Conservation (phyloP, 768 basidiomycete species). For the Russula sp. region DNA sequence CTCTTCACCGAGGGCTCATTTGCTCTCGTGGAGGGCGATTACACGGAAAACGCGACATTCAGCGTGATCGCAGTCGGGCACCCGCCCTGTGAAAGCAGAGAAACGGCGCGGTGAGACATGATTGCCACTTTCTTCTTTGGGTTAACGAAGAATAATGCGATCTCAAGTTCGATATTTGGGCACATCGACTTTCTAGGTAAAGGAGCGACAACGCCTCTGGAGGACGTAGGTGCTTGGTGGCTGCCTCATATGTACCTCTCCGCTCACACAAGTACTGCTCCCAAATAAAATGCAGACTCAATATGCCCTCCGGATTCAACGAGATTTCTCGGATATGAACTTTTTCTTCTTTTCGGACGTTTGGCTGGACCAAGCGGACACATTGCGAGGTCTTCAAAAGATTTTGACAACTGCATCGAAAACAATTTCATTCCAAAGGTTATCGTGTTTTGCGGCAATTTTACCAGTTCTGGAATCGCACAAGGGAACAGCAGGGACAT, state of each 20-base stretch:
- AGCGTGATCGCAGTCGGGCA: conserved; percentile 94
- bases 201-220: conserved; percentile 82
- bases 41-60: conserved; percentile 86
- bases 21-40: conserved; percentile 93
- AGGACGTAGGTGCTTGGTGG: conserved; percentile 63
- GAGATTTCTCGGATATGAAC: conserved; percentile 71
- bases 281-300: conserved; percentile 42
- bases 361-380: conserved; percentile 88
- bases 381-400: conserved; percentile 71
- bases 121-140: not conserved
- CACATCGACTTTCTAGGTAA: conserved; percentile 98
- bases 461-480: conserved; percentile 76
- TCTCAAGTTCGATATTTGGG: conserved; percentile 69
- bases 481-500: conserved; percentile 77
- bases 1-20: conserved; percentile 96
- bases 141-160: not conserved
- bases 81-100: conserved; percentile 91
- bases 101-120: conserved; percentile 65
- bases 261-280: not conserved
- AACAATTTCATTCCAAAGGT: conserved; percentile 83
- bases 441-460: conserved; percentile 93
- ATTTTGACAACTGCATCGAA: conserved; percentile 88
- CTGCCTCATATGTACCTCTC: not conserved
- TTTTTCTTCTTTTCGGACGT: conserved; percentile 96
- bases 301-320: conserved; percentile 57